Percentiles rank a stretch among this genome's conserved stretches.
phyloP scores from a whole-genome alignment of 768 basidiomycete genomes.

The Lentinula lateritia region DNA sequence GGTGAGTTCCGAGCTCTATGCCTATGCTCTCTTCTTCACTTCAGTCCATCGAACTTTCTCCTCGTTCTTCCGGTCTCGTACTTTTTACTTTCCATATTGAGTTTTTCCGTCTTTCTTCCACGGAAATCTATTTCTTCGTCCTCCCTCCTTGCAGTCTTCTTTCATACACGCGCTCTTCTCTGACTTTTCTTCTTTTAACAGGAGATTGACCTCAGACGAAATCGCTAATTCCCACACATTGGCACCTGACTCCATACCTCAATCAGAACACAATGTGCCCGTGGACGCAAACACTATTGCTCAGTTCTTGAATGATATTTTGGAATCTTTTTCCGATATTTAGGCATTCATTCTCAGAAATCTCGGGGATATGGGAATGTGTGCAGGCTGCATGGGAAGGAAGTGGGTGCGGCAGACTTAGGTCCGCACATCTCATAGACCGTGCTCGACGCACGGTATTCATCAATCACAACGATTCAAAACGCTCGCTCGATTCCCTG shows the following conservation, averaged over 20 bases:
- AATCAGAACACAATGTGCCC: constrained; percentile 19
- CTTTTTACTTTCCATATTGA: too few species aligned
- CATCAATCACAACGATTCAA: too few species aligned
- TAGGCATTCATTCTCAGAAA: background rate
- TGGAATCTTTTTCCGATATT: background rate
- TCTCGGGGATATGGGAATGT: too few species aligned
- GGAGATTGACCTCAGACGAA: constrained; percentile 24
- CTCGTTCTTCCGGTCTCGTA: too few species aligned
- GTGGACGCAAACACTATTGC: constrained; percentile 39
- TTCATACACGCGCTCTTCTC: background rate
- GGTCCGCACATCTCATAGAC: too few species aligned
- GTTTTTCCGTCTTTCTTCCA: too few species aligned
- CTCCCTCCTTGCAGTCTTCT: background rate
- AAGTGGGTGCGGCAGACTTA: background rate
- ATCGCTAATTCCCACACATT: constrained; percentile 14
- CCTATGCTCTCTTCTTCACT: background rate
- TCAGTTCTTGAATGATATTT: constrained; percentile 26
- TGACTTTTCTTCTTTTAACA: constrained; percentile 11
- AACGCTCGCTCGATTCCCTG: too few species aligned
- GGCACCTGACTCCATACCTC: constrained; percentile 24
- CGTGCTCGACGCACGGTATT: too few species aligned
- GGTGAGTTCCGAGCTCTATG: constrained; percentile 3
- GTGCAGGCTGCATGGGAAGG: too few species aligned
- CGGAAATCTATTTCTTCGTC: background rate
- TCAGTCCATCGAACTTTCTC: too few species aligned